These are phyloP conservation scores for Sugiyamaella valdiviana DNA, from an alignment of 805 yeast genomes.

Conservation along the genomic window DNA sequence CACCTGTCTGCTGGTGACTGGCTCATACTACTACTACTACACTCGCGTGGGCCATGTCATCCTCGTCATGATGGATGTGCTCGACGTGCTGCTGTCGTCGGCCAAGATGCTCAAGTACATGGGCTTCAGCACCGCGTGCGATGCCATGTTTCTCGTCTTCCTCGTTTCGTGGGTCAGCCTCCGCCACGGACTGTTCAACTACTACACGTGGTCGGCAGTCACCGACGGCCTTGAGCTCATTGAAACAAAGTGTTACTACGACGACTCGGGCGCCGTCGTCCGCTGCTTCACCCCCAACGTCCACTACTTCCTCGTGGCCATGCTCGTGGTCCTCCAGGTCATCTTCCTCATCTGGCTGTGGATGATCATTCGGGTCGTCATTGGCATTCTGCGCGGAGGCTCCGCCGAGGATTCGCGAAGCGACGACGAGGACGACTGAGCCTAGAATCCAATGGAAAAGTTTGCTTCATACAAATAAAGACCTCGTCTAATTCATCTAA, in stretches of 20 bases:
- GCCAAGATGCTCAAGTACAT: constrained; percentile 78
- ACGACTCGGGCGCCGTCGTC: constrained; percentile 23
- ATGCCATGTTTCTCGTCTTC: constrained; percentile 60
- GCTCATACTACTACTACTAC: constrained; percentile 69
- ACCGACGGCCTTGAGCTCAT: constrained; percentile 41
- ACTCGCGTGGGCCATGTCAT: constrained; percentile 75
- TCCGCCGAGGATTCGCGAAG: constrained; percentile 85
- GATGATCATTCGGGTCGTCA: constrained; percentile 63
- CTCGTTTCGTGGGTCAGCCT: constrained; percentile 61
- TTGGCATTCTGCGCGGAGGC: constrained; percentile 60
- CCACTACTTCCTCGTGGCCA: constrained; percentile 41
- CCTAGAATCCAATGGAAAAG: not conserved
- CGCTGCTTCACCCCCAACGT: constrained; percentile 31
- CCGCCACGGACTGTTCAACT: constrained; percentile 70
- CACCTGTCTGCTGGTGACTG: constrained; percentile 58
- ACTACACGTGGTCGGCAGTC: constrained; percentile 55
- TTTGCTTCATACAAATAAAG: no score
- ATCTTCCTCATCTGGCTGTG: constrained; percentile 68
- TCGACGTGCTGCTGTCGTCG: constrained; percentile 60
- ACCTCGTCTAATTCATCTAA: no score
- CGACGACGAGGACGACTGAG: constrained; percentile 59
- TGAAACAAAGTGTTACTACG: constrained; percentile 23
- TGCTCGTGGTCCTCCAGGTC: constrained; percentile 61
- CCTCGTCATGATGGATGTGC: constrained; percentile 74
- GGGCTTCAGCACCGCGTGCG: constrained; percentile 56